Evolutionary conservation across 2,329 filamentous ascomycete species (phyloP), one percentile per base, ranked within the genome.

Genomic region (Aspergillus bombycis): DNA sequence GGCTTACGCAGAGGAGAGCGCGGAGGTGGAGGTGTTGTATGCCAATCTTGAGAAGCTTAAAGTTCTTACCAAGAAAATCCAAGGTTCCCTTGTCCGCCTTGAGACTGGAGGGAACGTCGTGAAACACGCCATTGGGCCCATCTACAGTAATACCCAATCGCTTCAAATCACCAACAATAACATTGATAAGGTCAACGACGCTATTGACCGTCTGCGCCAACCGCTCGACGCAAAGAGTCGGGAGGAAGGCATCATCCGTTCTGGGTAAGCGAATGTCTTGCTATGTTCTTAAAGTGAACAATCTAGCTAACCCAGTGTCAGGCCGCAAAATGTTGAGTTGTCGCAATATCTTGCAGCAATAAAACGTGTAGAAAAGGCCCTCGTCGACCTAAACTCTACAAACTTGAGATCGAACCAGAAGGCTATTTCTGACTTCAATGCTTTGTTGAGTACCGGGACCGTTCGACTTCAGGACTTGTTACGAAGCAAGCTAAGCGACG

Each of bases 21-120:
- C 88, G 8, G 88, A 90, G 77, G 88, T 89, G 48, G 87, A 89
- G 76, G 87, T 89, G 60, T 78, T 90, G 28, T 86, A 85, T 68
- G 87, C 88, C 61, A 88, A 88, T 69, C 88, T 98, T 66, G 93
- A 96, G 71, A 98, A 97, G 85, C 96, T 96, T 70, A 91, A 93
- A 64, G 88, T 93, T 74, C 86, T 98, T 76, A 97, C 93, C 36
- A 97, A 95, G 82, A 97, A 96, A 83, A 97, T 99, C 61, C 91
- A 96, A 78, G 90, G 91, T 32, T 96, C 92, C 58, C 85, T 97
- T 69, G 87, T 88, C 43, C 87, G 94, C 61, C 84, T 99, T 38
- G 93, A 98, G 72, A 88, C 90, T 43, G 96, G 92, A 59, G 95
- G 94, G 21, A 93, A 93, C 79, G 94, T 91, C 64, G 93, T 98